A percentile compares a stretch with the other conserved stretches of the same genome.
Evolutionary conservation across 1,284 basidiomycete species (phyloP).

Genomic region (Caloboletus inedulis): DNA sequence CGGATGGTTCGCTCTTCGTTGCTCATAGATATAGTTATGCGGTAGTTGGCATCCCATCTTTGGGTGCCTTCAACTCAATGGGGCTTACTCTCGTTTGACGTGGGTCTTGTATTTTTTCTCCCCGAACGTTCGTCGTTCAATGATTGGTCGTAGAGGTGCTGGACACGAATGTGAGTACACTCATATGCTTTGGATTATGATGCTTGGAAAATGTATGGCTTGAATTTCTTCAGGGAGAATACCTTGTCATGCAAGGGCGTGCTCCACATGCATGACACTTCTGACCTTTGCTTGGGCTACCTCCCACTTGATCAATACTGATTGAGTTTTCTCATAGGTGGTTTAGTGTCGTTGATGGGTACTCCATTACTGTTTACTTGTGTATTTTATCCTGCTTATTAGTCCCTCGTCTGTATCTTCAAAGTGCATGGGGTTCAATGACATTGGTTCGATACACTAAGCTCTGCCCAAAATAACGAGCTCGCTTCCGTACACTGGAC

Average conservation of each 20-base stretch:
- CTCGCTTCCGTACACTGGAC: background rate
- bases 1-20: constrained; percentile 50
- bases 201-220: constrained; percentile 43
- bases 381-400: constrained; percentile 1
- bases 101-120: constrained; percentile 31
- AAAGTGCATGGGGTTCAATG: background rate
- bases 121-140: constrained; percentile 49
- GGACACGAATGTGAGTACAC: constrained; percentile 34
- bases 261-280: constrained; percentile 79
- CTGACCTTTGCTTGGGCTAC: constrained; percentile 41
- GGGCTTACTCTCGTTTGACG: constrained; percentile 82
- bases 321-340: constrained; percentile 4
- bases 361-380: background rate
- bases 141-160: background rate
- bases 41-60: constrained; percentile 51
- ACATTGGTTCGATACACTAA: background rate
- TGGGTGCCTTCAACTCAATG: constrained; percentile 69
- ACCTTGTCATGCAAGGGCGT: constrained; percentile 50
- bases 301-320: constrained; percentile 1
- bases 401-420: background rate
- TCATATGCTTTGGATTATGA: constrained; percentile 40
- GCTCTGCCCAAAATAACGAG: background rate
- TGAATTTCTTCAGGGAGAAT: constrained; percentile 91
- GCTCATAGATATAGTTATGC: constrained; percentile 87
- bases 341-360: background rate